A percentile compares a stretch with the other conserved stretches of the same genome.
Evolutionary conservation across 2,329 filamentous ascomycete species (phyloP).

Genomic region (Microcera coccophila): DNA sequence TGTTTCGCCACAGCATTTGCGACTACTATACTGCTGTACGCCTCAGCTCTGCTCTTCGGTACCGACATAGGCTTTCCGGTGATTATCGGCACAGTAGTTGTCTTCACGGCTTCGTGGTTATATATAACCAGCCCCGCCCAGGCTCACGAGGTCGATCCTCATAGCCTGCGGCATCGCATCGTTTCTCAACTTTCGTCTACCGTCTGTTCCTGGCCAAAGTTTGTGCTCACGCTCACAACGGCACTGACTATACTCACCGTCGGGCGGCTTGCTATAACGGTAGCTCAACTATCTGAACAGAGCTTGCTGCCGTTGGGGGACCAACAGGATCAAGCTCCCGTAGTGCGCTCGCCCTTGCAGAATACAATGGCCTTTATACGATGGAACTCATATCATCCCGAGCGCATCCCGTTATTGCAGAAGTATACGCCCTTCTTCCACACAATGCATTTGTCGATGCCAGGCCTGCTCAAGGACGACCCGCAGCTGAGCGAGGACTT

Average conservation of each 20-base stretch:
- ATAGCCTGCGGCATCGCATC: neutral
- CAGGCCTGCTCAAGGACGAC: neutral
- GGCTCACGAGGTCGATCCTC: neutral
- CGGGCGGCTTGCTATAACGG: neutral
- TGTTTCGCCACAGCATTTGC: conserved; percentile 32
- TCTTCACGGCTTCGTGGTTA: neutral
- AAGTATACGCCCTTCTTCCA: neutral
- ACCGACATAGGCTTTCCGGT: conserved; percentile 11
- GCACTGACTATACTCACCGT: neutral
- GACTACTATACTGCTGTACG: conserved; percentile 30
- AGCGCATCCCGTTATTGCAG: conserved; percentile 2
- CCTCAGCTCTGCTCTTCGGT: conserved; percentile 30
- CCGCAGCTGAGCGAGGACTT: neutral
- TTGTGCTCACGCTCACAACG: neutral
- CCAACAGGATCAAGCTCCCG: neutral
- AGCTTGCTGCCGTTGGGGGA: neutral
- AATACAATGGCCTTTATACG: conserved; percentile 8
- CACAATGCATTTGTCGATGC: neutral
- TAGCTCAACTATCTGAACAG: neutral
- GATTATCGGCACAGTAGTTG: neutral
- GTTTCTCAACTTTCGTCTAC: neutral
- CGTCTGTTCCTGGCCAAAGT: neutral
- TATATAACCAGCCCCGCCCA: neutral
- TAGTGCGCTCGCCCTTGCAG: conserved; percentile 28
- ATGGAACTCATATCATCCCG: conserved; percentile 10